Conservation (phyloP, 768 basidiomycete genomes). For the Kwoniella dejecticola region DNA sequence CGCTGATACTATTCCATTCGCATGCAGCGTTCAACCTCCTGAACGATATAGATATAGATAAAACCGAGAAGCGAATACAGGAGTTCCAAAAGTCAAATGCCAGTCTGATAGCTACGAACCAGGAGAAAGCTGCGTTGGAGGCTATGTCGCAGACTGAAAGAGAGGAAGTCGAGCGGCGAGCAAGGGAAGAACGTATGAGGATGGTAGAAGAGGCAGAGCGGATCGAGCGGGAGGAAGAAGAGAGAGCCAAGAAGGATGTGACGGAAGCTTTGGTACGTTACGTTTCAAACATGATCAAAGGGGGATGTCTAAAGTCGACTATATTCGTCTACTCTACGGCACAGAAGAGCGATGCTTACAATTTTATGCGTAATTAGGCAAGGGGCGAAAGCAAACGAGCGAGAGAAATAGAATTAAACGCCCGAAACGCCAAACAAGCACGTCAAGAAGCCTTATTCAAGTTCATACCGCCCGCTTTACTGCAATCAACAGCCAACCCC, state of each 20-base stretch:
- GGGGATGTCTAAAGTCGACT: too few relatives aligned
- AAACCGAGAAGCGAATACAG: constrained; percentile 81
- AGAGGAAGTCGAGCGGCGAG: constrained; percentile 31
- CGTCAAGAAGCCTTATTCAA: constrained; percentile 32
- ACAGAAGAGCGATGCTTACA: too few relatives aligned
- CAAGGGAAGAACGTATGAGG: constrained; percentile 37
- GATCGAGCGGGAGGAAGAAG: constrained; percentile 35
- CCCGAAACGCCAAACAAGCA: constrained; percentile 26
- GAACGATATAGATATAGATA: constrained; percentile 74
- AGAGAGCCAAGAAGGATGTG: constrained; percentile 32
- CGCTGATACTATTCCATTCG: neutral
- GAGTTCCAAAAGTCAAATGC: constrained; percentile 79
- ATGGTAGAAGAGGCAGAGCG: constrained; percentile 45
- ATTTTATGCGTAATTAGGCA: constrained; percentile 11
- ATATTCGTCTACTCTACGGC: too few relatives aligned
- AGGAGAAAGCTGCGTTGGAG: constrained; percentile 35
- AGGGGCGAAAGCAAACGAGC: constrained; percentile 15
- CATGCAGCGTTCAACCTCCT: constrained; percentile 90
- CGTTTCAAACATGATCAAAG: neutral
- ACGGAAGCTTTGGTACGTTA: constrained; percentile 40
- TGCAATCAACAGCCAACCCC: constrained; percentile 2
- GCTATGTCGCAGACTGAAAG: constrained; percentile 33
- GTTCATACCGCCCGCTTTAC: constrained; percentile 29
- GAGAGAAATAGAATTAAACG: constrained; percentile 26
- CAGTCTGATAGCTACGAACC: constrained; percentile 76